Conservation (phyloP, 2,329 filamentous ascomycete genomes). For the Pseudonectria foliicola region DNA sequence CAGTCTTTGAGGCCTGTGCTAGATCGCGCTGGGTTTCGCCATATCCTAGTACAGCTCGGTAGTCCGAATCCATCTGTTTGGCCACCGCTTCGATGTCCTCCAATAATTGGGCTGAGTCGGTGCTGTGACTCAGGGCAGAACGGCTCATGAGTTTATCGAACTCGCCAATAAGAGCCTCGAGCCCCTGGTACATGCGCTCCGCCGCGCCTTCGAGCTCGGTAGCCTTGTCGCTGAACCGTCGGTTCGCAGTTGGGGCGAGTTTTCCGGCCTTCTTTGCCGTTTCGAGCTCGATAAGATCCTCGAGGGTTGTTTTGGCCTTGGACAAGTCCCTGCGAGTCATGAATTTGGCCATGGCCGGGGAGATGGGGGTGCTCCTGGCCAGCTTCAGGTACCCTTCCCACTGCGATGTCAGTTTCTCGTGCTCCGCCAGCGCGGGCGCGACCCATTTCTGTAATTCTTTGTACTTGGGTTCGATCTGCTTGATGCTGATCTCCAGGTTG, state of each 20-base stretch:
- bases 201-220: conserved; percentile 55
- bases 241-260: conserved; percentile 50
- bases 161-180: conserved; percentile 53
- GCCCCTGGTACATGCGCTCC: conserved; percentile 52
- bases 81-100: conserved; percentile 81
- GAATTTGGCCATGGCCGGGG: conserved; percentile 57
- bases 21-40: conserved; percentile 55
- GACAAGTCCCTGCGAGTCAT: conserved; percentile 45
- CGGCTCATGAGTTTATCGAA: conserved; percentile 54
- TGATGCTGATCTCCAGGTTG: conserved; percentile 73
- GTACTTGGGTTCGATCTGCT: conserved; percentile 64
- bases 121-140: conserved; percentile 48
- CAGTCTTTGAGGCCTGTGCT: conserved; percentile 55
- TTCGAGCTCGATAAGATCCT: conserved; percentile 69
- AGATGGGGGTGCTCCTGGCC: conserved; percentile 57
- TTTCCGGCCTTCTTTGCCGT: conserved; percentile 66
- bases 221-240: conserved; percentile 53
- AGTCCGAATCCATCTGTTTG: conserved; percentile 81
- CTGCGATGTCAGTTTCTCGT: conserved; percentile 52
- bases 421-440: conserved; percentile 59
- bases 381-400: conserved; percentile 65
- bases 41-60: conserved; percentile 67
- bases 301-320: conserved; percentile 51
- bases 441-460: conserved; percentile 65
- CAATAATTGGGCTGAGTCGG: conserved; percentile 62